Evolutionary conservation across 2,329 filamentous ascomycete genomes (phyloP).

Genomic region (Ophiostoma himal-ulmi): DNA sequence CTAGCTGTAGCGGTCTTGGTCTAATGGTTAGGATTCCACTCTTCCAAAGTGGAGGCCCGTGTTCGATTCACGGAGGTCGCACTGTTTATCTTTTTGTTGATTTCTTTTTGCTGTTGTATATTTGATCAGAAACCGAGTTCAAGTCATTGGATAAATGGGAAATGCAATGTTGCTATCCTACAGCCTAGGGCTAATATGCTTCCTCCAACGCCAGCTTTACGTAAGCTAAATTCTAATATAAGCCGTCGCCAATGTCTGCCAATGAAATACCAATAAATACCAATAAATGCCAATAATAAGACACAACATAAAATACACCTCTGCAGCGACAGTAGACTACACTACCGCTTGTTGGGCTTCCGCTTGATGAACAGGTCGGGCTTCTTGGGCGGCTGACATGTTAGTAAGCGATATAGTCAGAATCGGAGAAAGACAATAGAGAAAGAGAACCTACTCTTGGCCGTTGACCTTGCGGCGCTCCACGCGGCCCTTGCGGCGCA

Average conservation of each 20-base stretch:
- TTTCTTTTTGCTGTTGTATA: neutral
- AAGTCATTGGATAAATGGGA: neutral
- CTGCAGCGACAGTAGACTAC: neutral
- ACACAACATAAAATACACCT: too few species aligned
- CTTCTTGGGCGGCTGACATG: slow-evolving; percentile 32
- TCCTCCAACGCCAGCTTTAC: neutral
- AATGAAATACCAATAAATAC: neutral
- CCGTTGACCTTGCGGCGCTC: neutral
- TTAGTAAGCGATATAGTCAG: neutral
- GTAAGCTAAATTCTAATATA: neutral
- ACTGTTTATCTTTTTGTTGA: slow-evolving; percentile 3
- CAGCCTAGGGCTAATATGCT: neutral
- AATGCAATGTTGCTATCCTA: neutral
- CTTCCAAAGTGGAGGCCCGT: slow-evolving; percentile 24
- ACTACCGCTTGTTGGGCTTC: slow-evolving; percentile 21
- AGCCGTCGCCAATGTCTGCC: neutral
- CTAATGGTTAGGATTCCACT: slow-evolving; percentile 24
- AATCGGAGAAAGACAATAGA: neutral
- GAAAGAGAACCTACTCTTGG: neutral
- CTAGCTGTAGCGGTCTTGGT: slow-evolving; percentile 11
- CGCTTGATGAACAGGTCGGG: slow-evolving; percentile 42
- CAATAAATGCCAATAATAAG: neutral
- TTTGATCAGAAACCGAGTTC: too few species aligned
- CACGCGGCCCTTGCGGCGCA: slow-evolving; percentile 10
- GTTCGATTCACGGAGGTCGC: slow-evolving; percentile 24